Conservation (phyloP, 176 grass and related monocot genomes). For the Raddia distichophylla region DNA sequence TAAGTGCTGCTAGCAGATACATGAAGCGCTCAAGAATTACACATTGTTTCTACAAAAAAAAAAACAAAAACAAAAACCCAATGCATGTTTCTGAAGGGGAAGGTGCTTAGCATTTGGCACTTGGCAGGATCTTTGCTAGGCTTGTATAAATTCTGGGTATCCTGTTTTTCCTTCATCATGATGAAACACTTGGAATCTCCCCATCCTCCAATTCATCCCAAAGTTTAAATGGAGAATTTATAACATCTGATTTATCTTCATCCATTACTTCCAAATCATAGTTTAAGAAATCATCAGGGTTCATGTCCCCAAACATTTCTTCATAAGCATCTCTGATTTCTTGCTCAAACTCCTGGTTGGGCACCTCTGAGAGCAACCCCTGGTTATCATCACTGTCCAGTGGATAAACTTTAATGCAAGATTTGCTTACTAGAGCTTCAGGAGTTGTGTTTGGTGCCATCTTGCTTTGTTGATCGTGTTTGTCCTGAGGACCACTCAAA, state of each 20-base stretch:
- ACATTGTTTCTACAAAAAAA: not conserved
- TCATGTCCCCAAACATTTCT: constrained; percentile 69
- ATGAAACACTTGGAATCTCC: constrained; percentile 57
- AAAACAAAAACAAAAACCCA: not conserved
- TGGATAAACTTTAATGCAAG: constrained; percentile 44
- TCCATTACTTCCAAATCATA: constrained; percentile 52
- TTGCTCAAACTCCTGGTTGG: constrained; percentile 61
- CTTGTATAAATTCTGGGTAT: not conserved
- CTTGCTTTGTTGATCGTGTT: constrained; percentile 21
- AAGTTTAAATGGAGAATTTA: not conserved
- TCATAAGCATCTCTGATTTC: constrained; percentile 64
- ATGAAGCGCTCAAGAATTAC: not conserved
- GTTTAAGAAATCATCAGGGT: constrained; percentile 72
- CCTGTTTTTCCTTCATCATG: constrained; percentile 21
- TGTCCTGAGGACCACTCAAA: not conserved
- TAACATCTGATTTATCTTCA: constrained; percentile 1
- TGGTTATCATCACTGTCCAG: constrained; percentile 1
- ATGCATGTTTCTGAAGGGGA: not conserved
- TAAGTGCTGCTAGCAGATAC: not conserved
- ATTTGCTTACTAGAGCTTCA: constrained; percentile 44
- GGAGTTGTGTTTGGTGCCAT: constrained; percentile 22
- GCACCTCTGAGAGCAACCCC: constrained; percentile 16
- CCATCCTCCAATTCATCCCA: constrained; percentile 74
- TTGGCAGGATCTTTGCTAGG: not conserved
- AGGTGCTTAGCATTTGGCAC: not conserved